Evolutionary conservation across 768 basidiomycete species (phyloP).

Genomic region (Boletus vermiculosoides): DNA sequence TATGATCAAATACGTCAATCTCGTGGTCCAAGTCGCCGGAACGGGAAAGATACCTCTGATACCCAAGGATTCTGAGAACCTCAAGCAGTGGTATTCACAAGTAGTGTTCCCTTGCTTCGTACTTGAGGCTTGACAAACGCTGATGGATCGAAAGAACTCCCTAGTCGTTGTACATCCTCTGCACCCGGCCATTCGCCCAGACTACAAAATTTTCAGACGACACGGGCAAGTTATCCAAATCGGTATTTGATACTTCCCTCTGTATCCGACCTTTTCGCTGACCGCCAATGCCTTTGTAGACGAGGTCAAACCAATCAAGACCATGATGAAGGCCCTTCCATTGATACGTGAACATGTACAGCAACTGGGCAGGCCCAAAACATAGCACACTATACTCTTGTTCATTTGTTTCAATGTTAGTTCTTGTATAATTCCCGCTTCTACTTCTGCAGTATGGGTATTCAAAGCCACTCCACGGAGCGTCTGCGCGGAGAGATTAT

Average conservation of each 20-base stretch:
- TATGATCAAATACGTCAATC: slow-evolving; percentile 63
- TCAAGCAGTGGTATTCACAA: slow-evolving; percentile 71
- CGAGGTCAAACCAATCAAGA: slow-evolving; percentile 69
- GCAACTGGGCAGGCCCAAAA: slow-evolving; percentile 18
- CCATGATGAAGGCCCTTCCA: slow-evolving; percentile 67
- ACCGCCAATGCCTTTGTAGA: slow-evolving; percentile 38
- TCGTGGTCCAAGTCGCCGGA: slow-evolving; percentile 79
- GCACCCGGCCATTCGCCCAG: slow-evolving; percentile 49
- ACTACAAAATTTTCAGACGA: slow-evolving; percentile 47
- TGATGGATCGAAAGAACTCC: slow-evolving; percentile 55
- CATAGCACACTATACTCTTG: slow-evolving; percentile 7
- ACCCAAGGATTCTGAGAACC: slow-evolving; percentile 54
- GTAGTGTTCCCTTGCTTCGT: slow-evolving; percentile 36
- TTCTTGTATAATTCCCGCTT: slow-evolving; percentile 7
- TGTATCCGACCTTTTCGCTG: background rate
- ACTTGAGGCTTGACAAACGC: background rate
- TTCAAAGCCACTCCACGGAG: slow-evolving; percentile 50
- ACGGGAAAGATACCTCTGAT: slow-evolving; percentile 52
- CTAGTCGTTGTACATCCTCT: slow-evolving; percentile 64
- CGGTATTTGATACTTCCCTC: slow-evolving; percentile 43
- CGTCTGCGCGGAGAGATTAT: slow-evolving; percentile 49
- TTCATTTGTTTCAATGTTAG: background rate
- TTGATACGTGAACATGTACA: slow-evolving; percentile 59
- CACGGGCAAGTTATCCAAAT: slow-evolving; percentile 66
- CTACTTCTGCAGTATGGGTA: slow-evolving; percentile 5